A percentile compares a stretch with the other conserved stretches of the same genome.
Evolutionary conservation across 2,329 filamentous ascomycete species (phyloP).

Genomic region (Amylocarpus encephaloides): DNA sequence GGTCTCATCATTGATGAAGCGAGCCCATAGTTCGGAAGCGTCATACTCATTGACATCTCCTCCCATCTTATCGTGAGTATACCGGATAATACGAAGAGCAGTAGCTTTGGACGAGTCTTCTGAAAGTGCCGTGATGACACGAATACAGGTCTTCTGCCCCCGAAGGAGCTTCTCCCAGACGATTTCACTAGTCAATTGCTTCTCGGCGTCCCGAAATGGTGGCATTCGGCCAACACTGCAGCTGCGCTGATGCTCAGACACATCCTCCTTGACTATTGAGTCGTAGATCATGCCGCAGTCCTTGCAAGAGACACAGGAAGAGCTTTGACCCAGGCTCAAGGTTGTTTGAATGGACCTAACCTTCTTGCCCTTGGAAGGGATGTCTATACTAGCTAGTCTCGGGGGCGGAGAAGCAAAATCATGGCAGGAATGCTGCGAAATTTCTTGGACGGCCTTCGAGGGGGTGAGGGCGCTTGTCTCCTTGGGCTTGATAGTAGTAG

Average conservation of each 20-base stretch:
- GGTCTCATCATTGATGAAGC: constrained; percentile 10
- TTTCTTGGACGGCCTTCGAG: too few species aligned
- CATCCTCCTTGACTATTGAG: constrained; percentile 7
- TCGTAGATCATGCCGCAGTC: constrained; percentile 18
- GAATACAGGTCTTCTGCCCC: background rate
- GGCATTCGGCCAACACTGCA: background rate
- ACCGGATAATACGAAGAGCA: background rate
- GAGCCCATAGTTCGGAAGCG: constrained; percentile 4
- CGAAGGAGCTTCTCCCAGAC: constrained; percentile 2
- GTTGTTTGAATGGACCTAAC: constrained; percentile 3
- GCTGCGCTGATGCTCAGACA: constrained; percentile 6
- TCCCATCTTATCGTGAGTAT: constrained; percentile 2
- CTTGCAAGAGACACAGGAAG: constrained; percentile 8
- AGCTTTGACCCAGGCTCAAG: constrained; percentile 13
- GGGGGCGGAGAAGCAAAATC: background rate
- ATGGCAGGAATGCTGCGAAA: background rate
- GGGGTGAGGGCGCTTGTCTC: too few species aligned
- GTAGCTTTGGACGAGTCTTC: background rate
- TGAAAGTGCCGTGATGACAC: background rate
- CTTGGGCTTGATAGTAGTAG: too few species aligned
- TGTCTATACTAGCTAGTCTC: too few species aligned
- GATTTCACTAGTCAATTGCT: background rate
- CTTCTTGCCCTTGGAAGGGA: background rate
- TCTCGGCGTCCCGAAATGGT: background rate
- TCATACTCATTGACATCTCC: background rate